Evolutionary conservation across 2,329 filamentous ascomycete genomes (phyloP).

Genomic region (Xylaria hypoxylon): DNA sequence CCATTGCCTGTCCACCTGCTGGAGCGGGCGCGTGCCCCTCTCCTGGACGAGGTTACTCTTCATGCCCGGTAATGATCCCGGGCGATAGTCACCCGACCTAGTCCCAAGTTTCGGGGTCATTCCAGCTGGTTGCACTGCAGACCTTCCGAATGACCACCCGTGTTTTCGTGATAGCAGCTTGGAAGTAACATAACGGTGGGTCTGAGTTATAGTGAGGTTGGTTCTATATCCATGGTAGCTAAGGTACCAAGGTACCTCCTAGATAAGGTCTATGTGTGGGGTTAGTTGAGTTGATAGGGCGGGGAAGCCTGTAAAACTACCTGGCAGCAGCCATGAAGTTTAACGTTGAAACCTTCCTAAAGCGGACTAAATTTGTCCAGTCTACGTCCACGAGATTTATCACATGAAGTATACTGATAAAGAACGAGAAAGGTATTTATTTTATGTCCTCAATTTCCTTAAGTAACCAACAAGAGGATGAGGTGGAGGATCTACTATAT

Average conservation of each 20-base stretch:
- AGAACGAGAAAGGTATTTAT: background rate
- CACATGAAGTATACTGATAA: background rate
- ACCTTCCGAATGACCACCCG: constrained; percentile 26
- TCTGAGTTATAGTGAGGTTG: constrained; percentile 14
- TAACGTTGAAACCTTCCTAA: constrained; percentile 11
- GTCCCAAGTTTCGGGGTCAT: constrained; percentile 29
- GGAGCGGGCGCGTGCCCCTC: constrained; percentile 31
- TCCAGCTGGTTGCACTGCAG: constrained; percentile 20
- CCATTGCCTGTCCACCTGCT: background rate
- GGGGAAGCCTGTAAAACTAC: constrained; percentile 24
- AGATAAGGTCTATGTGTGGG: constrained; percentile 7
- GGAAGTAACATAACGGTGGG: constrained; percentile 10
- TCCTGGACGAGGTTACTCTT: background rate
- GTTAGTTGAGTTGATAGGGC: constrained; percentile 20
- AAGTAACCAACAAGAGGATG: too few species aligned
- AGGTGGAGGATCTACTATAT: too few species aligned
- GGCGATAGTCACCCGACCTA: constrained; percentile 21
- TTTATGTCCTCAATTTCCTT: background rate
- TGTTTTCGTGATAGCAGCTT: constrained; percentile 15
- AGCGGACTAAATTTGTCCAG: constrained; percentile 2
- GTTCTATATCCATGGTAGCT: constrained; percentile 5
- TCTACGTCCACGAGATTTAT: background rate
- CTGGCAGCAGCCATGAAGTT: constrained; percentile 7
- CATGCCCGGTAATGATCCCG: constrained; percentile 25
- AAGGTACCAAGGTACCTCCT: too few species aligned